A percentile compares a stretch with the other conserved stretches of the same genome.
phyloP scores from a whole-genome alignment of 495 filamentous ascomycete species.

The Hyaloscypha variabilis region DNA sequence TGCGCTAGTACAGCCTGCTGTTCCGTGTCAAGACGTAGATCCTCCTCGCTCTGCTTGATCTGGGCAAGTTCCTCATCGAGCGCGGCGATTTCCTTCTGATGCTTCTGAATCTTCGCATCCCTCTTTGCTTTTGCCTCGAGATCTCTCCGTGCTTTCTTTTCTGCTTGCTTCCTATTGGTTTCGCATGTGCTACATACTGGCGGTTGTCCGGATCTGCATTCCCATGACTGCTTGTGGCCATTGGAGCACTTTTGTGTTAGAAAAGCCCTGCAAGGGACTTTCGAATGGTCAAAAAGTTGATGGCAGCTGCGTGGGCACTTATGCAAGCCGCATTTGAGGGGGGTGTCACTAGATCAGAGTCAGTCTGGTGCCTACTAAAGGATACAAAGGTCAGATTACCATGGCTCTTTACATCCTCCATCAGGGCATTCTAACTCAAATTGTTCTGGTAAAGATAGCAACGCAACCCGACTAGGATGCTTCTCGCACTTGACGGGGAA shows the following conservation, averaged over 20 bases:
- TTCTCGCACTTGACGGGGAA: conserved; percentile 69
- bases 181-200: conserved; percentile 52
- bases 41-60: conserved; percentile 49
- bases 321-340: conserved; percentile 64
- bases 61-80: conserved; percentile 61
- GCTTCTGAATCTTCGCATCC: conserved; percentile 49
- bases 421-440: conserved; percentile 69
- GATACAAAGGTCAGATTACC: conserved; percentile 48
- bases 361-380: not conserved
- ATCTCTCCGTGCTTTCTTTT: conserved; percentile 49
- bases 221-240: conserved; percentile 47
- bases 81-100: conserved; percentile 52
- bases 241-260: conserved; percentile 52
- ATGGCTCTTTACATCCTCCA: conserved; percentile 70
- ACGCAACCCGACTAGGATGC: conserved; percentile 54
- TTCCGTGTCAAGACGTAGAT: conserved; percentile 46
- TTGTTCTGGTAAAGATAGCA: conserved; percentile 50
- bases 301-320: conserved; percentile 66
- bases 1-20: conserved; percentile 50
- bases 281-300: conserved; percentile 66
- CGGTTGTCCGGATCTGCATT: conserved; percentile 42
- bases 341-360: conserved; percentile 45
- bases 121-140: conserved; percentile 56
- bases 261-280: conserved; percentile 55
- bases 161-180: conserved; percentile 47